Evolutionary conservation across 23 red algal species (phyloP), one percentile per base, ranked within the genome.

Genomic region (Gracilaria caudata): DNA sequence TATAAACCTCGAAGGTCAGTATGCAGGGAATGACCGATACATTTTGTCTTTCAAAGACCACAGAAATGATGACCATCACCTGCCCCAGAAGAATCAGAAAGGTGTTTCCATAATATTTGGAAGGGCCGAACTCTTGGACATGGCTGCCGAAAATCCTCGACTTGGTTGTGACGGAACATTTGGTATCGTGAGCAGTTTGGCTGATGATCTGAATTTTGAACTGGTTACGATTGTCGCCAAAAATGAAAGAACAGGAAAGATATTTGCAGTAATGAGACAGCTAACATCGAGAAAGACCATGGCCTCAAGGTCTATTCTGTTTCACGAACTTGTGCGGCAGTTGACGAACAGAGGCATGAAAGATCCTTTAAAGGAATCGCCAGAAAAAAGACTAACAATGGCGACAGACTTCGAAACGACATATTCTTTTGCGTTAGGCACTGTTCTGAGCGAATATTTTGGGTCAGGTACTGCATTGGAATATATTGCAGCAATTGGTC

Each of bases 201-300:
- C 35, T 40, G 66, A 73, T 35, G 1, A 20, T 40, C 21, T 73
- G 34, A 40, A 35, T 41, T 73, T 73, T 73, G 66, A 73, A 73
- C 35, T 73, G 66, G 66, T 73, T 73, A 40, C 66, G 35, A 33
- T 73, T 41, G 66, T 73, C 66, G 66, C 66, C 1, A 73, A 73
- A 73, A 41, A 73, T 73, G 20, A 73, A 29, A 41, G 35, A 73
- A 73, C 66, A 35, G 66, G 66, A 19, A 73, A 73, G 6, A 40
- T 35, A 40, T 73, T 40, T 41, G 41, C 0, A 21, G 20, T 4
- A 41, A 73, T 73, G 66, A 35, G 26, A 40, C 66, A 73, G 66
- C 35, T 73, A 0, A 73, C 66, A 73, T 2, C 1, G 41, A 40
- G 34, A 35, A 73, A 73, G 0, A 73, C 1, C 19, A 73, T 73